A percentile compares a stretch with the other conserved stretches of the same genome.
These are phyloP conservation scores for Mortierella antarctica DNA, from an alignment of 192 early-diverging fungal species.

Conservation along the genomic window DNA sequence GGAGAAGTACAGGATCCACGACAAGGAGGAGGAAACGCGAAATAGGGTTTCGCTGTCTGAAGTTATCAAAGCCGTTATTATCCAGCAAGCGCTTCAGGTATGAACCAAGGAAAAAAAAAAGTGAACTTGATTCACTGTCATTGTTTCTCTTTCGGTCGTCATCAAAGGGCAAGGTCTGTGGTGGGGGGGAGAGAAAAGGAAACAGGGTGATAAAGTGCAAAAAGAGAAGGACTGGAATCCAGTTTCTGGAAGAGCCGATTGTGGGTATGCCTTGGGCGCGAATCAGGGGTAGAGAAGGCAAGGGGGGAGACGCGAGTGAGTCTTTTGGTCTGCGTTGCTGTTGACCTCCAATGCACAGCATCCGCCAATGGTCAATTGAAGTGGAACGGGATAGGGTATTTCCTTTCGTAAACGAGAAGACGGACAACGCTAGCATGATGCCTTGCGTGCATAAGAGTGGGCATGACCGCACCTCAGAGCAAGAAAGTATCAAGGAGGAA, in stretches of 20 bases:
- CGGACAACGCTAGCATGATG: too few species aligned
- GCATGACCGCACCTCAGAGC: too few species aligned
- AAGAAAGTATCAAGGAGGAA: too few species aligned
- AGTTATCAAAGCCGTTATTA: slow-evolving; percentile 71
- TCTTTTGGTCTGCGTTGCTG: too few species aligned
- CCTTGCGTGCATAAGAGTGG: too few species aligned
- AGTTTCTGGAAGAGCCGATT: too few species aligned
- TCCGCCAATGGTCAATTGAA: too few species aligned
- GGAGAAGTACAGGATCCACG: slow-evolving; percentile 78
- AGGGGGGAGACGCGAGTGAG: neutral
- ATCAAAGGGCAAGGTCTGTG: neutral
- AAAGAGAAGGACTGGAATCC: neutral
- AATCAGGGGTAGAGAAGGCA: neutral
- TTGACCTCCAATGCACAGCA: too few species aligned
- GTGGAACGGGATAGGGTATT: too few species aligned
- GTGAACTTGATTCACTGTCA: neutral
- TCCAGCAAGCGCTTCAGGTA: slow-evolving; percentile 78
- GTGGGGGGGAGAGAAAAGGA: neutral
- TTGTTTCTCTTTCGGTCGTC: neutral
- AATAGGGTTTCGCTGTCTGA: slow-evolving; percentile 74
- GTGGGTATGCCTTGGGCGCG: neutral
- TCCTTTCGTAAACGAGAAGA: too few species aligned
- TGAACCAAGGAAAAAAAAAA: neutral
- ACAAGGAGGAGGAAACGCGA: slow-evolving; percentile 61
- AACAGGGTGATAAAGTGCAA: too few species aligned